Evolutionary conservation across 345 rosid genomes (phyloP).

Genomic region (Lenwebbia sp.): DNA sequence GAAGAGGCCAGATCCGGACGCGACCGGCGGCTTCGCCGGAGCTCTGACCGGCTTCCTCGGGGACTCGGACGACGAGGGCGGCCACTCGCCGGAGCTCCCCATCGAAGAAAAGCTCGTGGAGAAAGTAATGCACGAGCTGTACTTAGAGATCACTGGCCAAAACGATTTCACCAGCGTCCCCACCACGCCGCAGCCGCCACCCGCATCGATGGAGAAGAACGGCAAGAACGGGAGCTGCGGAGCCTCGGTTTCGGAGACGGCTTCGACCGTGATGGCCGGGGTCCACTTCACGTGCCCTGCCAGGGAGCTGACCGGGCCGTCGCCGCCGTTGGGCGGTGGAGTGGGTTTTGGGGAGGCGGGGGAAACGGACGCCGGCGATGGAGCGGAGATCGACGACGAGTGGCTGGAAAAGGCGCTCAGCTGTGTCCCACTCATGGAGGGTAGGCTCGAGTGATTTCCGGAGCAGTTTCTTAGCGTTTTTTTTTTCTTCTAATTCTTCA

Average conservation of each 20-base stretch:
- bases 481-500: not conserved
- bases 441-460: not conserved
- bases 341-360: not conserved
- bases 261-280: not conserved
- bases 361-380: not conserved
- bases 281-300: not conserved
- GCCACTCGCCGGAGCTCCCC: not conserved
- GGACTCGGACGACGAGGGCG: constrained; percentile 12
- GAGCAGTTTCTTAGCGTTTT: not conserved
- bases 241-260: not conserved
- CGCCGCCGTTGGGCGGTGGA: not conserved
- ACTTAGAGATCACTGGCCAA: constrained; percentile 19
- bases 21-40: not conserved
- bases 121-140: constrained; percentile 33
- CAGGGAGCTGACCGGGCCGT: not conserved
- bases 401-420: not conserved
- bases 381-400: not conserved
- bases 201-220: not conserved
- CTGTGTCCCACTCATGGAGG: not conserved
- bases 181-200: not conserved
- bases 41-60: constrained; percentile 5
- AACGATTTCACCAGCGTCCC: not conserved
- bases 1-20: not conserved
- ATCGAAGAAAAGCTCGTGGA: constrained; percentile 30
- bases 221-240: not conserved